These are phyloP conservation scores for Colletotrichum abscissum DNA, from an alignment of 2,329 filamentous ascomycete species.

Conservation along the genomic window DNA sequence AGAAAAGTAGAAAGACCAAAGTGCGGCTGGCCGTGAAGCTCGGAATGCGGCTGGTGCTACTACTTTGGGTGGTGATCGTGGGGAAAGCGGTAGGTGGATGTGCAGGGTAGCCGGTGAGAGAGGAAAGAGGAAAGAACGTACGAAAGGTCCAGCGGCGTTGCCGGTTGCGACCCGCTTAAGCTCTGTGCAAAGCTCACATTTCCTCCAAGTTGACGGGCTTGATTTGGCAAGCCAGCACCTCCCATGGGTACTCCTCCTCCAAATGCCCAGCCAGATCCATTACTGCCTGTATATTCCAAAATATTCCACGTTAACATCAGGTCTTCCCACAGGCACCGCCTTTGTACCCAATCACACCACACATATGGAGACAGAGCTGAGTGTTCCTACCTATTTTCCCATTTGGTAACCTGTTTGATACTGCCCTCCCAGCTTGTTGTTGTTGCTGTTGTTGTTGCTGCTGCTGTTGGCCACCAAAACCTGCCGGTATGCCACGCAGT, in stretches of 20 bases:
- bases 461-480: conserved; percentile 68
- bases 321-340: conserved; percentile 22
- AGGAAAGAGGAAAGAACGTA: conserved; percentile 57
- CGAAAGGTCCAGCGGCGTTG: conserved; percentile 72
- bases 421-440: conserved; percentile 60
- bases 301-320: conserved; percentile 38
- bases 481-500: conserved; percentile 70
- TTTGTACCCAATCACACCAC: not conserved
- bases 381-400: conserved; percentile 69
- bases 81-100: not conserved
- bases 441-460: conserved; percentile 49
- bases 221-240: conserved; percentile 63
- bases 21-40: not conserved
- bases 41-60: not conserved
- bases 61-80: not conserved
- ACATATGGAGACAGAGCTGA: conserved; percentile 3
- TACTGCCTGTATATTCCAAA: conserved; percentile 54
- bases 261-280: conserved; percentile 70
- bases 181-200: conserved; percentile 76
- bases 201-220: conserved; percentile 65
- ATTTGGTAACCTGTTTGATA: conserved; percentile 71
- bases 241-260: conserved; percentile 72
- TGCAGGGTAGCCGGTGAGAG: not conserved
- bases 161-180: conserved; percentile 70
- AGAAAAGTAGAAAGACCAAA: not conserved